Evolutionary conservation across 2,329 filamentous ascomycete genomes (phyloP).

Genomic region (Cordyceps farinosa): DNA sequence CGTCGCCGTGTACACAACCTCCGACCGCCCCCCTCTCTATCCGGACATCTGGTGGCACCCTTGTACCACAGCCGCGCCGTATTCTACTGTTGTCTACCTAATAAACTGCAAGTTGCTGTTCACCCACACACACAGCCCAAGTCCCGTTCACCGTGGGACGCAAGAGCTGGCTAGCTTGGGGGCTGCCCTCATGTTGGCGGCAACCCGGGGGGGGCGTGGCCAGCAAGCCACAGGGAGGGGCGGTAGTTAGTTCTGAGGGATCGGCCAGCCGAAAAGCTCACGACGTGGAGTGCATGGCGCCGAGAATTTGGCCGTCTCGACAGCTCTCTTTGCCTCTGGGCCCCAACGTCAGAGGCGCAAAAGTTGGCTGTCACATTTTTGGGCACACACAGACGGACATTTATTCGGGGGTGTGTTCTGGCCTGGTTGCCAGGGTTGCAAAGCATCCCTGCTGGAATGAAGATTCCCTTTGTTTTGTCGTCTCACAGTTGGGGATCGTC

Average conservation of each 20-base stretch:
- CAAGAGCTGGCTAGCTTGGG: not conserved
- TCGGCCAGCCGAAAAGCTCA: conserved; percentile 11
- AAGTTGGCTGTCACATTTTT: not conserved
- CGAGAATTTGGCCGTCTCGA: conserved; percentile 22
- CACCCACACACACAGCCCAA: not conserved
- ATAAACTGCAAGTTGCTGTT: not conserved
- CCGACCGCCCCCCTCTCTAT: not conserved
- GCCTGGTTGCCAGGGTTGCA: not conserved
- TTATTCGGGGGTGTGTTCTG: not conserved
- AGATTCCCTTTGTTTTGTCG: conserved; percentile 3
- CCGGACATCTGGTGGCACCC: not conserved
- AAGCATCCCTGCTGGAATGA: conserved; percentile 1
- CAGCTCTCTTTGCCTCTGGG: not conserved
- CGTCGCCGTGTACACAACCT: not conserved
- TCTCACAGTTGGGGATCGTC: not conserved
- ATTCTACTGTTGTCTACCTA: not conserved
- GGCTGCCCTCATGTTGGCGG: not conserved
- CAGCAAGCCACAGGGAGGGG: not conserved
- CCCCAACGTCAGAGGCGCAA: conserved; percentile 6
- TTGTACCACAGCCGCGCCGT: conserved; percentile 5
- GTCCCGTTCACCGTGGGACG: not conserved
- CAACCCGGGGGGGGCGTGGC: not conserved
- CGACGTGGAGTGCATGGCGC: conserved; percentile 22
- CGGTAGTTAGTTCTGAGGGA: not conserved
- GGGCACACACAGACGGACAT: not conserved